Evolutionary conservation across 2,329 filamentous ascomycete species (phyloP).

Genomic region (Venturia pyrina): DNA sequence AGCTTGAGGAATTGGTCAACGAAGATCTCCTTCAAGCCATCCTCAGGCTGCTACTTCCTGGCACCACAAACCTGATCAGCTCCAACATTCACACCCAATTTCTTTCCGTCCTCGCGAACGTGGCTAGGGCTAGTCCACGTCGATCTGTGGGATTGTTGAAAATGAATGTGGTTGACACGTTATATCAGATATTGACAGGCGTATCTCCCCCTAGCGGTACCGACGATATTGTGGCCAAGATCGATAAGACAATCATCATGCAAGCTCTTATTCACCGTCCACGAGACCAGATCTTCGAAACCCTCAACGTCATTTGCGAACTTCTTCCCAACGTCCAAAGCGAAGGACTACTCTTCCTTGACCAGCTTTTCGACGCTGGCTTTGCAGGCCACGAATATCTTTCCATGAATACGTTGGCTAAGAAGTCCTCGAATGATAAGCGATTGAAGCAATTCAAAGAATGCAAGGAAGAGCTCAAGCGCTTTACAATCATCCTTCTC

Average conservation of each 20-base stretch:
- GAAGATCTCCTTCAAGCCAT: slow-evolving; percentile 77
- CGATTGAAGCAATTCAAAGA: slow-evolving; percentile 68
- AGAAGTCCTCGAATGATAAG: slow-evolving; percentile 62
- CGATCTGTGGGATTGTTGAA: slow-evolving; percentile 86
- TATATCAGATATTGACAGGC: slow-evolving; percentile 94
- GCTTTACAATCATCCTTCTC: slow-evolving; percentile 86
- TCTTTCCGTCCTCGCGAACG: slow-evolving; percentile 80
- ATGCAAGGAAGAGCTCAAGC: slow-evolving; percentile 80
- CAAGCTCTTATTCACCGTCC: slow-evolving; percentile 93
- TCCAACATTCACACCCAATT: slow-evolving; percentile 95
- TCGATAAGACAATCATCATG: slow-evolving; percentile 97
- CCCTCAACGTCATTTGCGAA: slow-evolving; percentile 94
- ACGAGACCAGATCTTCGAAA: slow-evolving; percentile 92
- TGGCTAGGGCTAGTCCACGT: slow-evolving; percentile 75
- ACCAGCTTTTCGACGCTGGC: slow-evolving; percentile 39
- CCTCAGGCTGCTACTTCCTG: slow-evolving; percentile 77
- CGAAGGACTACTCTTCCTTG: slow-evolving; percentile 41
- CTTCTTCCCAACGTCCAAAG: slow-evolving; percentile 67
- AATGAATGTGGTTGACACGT: slow-evolving; percentile 92
- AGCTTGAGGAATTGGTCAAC: slow-evolving; percentile 86
- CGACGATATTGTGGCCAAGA: slow-evolving; percentile 70
- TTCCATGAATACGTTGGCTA: slow-evolving; percentile 32
- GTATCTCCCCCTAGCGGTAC: slow-evolving; percentile 78
- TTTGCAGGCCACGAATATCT: slow-evolving; percentile 37
- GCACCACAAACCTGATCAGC: slow-evolving; percentile 90